Evolutionary conservation across 2,329 filamentous ascomycete species (phyloP).

Genomic region (Lasiodiplodia sp.): DNA sequence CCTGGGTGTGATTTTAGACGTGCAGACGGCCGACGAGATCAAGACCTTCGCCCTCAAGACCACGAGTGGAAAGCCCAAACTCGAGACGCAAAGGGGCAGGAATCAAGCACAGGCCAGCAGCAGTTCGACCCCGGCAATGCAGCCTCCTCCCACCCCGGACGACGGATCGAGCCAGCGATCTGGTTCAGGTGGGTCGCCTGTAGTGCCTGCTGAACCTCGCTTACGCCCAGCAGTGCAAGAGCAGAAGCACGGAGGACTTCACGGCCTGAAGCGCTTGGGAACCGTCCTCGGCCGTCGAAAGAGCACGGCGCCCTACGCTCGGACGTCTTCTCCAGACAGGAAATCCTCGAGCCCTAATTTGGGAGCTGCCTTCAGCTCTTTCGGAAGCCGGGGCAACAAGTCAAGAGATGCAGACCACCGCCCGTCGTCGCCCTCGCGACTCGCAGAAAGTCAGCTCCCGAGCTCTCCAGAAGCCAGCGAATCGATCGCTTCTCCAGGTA

Average conservation of each 20-base stretch:
- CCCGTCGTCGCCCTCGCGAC: slow-evolving; percentile 44
- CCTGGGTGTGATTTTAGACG: slow-evolving; percentile 81
- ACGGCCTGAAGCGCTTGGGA: slow-evolving; percentile 48
- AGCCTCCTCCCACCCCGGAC: slow-evolving; percentile 51
- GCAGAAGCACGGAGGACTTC: slow-evolving; percentile 46
- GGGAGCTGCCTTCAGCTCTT: slow-evolving; percentile 65
- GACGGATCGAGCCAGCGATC: slow-evolving; percentile 65
- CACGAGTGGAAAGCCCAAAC: slow-evolving; percentile 45
- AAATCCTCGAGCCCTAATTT: slow-evolving; percentile 62
- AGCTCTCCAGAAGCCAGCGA: slow-evolving; percentile 39
- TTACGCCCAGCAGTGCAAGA: slow-evolving; percentile 37
- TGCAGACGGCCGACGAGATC: slow-evolving; percentile 88
- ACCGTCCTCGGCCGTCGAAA: slow-evolving; percentile 49
- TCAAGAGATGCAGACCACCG: slow-evolving; percentile 66
- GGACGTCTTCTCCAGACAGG: slow-evolving; percentile 55
- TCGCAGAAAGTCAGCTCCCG: slow-evolving; percentile 42
- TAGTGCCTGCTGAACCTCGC: slow-evolving; percentile 24
- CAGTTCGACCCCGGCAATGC: slow-evolving; percentile 19
- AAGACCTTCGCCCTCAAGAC: slow-evolving; percentile 68
- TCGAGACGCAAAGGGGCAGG: slow-evolving; percentile 44
- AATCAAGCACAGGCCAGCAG: slow-evolving; percentile 16
- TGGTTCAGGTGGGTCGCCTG: slow-evolving; percentile 49
- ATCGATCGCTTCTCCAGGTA: slow-evolving; percentile 17
- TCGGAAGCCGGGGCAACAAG: slow-evolving; percentile 63
- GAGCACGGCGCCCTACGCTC: slow-evolving; percentile 43